phyloP scores from a whole-genome alignment of 805 yeast species.

The Sugiyamaella mastotermitis region DNA sequence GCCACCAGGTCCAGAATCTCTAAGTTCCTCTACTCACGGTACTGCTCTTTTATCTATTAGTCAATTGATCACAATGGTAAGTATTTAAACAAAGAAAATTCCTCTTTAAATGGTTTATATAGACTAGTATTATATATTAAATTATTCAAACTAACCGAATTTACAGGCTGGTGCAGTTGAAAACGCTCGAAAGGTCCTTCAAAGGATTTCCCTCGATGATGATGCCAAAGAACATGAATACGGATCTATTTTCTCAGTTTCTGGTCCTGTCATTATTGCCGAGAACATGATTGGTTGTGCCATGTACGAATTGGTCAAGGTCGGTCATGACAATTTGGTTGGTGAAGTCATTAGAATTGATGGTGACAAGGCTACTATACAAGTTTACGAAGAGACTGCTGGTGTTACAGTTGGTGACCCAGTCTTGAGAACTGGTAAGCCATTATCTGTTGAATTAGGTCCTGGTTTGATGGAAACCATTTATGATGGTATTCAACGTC shows the following conservation, averaged over 20 bases:
- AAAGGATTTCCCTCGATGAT: constrained; percentile 75
- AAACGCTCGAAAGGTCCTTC: constrained; percentile 91
- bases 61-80: no score
- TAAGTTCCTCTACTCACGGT: no score
- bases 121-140: background rate
- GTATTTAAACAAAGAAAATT: background rate
- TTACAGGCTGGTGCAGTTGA: constrained; percentile 97
- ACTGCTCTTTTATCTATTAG: no score
- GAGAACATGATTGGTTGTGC: constrained; percentile 99
- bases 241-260: constrained; percentile 81
- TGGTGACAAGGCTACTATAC: constrained; percentile 95
- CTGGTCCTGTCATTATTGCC: constrained; percentile 97
- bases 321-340: constrained; percentile 93
- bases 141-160: no score
- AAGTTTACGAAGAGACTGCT: constrained; percentile 98
- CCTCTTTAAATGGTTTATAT: background rate
- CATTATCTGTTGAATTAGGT: constrained; percentile 97
- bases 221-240: constrained; percentile 65
- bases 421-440: constrained; percentile 95
- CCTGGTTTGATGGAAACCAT: constrained; percentile 99
- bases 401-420: constrained; percentile 99
- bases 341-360: constrained; percentile 98
- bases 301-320: constrained; percentile 97
- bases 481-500: constrained; percentile 99
- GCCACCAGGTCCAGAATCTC: no score